These are phyloP conservation scores for Helicocarpus griseus DNA, from an alignment of 2,329 filamentous ascomycete species.

Conservation along the genomic window DNA sequence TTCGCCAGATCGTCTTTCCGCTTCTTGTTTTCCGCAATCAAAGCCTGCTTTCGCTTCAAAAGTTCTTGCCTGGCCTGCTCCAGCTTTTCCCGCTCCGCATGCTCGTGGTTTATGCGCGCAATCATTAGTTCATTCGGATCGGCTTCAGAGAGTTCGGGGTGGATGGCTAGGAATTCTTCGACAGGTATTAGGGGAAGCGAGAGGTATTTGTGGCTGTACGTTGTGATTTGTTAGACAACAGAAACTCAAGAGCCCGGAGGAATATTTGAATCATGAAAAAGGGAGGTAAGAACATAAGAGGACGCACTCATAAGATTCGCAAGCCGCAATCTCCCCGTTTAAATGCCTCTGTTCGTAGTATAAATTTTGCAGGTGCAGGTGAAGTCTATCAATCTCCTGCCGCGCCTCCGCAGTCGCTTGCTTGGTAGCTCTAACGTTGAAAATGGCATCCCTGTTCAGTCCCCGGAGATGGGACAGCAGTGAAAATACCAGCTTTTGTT, in stretches of 20 bases:
- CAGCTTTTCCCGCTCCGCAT: slow-evolving; percentile 69
- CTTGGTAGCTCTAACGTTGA: slow-evolving; percentile 78
- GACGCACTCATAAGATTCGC: slow-evolving; percentile 81
- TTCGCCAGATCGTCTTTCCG: slow-evolving; percentile 87
- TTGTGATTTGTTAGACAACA: not conserved
- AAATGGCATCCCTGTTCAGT: slow-evolving; percentile 70
- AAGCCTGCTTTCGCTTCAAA: slow-evolving; percentile 59
- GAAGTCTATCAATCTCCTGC: slow-evolving; percentile 82
- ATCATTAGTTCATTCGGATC: slow-evolving; percentile 78
- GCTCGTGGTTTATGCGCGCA: slow-evolving; percentile 83
- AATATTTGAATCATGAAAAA: not conserved
- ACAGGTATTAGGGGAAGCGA: slow-evolving; percentile 74
- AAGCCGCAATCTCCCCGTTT: slow-evolving; percentile 79
- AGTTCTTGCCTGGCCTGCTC: slow-evolving; percentile 76
- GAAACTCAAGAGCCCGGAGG: not conserved
- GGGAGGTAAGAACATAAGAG: not conserved
- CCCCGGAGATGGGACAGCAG: slow-evolving; percentile 72
- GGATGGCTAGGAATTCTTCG: slow-evolving; percentile 67
- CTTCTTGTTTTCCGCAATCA: slow-evolving; percentile 75
- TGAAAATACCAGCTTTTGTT: slow-evolving; percentile 71
- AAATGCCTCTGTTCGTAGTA: slow-evolving; percentile 94
- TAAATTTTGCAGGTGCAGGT: slow-evolving; percentile 87
- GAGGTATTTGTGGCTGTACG: slow-evolving; percentile 53
- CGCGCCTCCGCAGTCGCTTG: slow-evolving; percentile 74
- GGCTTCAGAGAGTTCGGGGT: slow-evolving; percentile 63